These are phyloP conservation scores for Coelastrella sp. DNA, from an alignment of 139 green algal genomes.

Conservation along the genomic window DNA sequence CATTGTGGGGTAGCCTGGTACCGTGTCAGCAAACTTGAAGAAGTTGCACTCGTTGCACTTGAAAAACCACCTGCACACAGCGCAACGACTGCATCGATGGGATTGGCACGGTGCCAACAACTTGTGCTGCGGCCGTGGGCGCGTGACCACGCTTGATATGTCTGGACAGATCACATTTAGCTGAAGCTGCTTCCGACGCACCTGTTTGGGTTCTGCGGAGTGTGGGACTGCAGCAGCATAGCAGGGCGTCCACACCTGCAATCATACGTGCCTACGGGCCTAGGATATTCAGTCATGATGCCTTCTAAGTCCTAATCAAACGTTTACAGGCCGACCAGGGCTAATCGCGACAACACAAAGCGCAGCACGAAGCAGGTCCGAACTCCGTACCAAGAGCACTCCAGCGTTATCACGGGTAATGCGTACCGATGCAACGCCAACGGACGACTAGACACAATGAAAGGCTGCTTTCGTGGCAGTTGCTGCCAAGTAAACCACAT, in stretches of 20 bases:
- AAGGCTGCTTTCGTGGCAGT: too few relatives aligned
- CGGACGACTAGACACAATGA: too few relatives aligned
- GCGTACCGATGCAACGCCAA: too few relatives aligned
- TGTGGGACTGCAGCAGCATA: background rate
- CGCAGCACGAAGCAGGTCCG: background rate
- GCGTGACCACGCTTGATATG: background rate
- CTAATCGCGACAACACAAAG: background rate
- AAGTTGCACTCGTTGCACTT: slow-evolving; percentile 7
- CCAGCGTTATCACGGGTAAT: too few relatives aligned
- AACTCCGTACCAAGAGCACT: too few relatives aligned
- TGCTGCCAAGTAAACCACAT: too few relatives aligned
- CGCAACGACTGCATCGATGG: background rate
- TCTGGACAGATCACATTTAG: background rate
- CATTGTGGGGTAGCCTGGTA: slow-evolving; percentile 8
- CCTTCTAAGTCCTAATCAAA: background rate
- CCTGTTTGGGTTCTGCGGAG: slow-evolving; percentile 6
- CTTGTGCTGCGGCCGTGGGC: background rate
- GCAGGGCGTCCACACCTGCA: background rate
- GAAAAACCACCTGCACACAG: slow-evolving; percentile 28
- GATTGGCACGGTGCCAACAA: too few relatives aligned
- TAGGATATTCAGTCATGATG: background rate
- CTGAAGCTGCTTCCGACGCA: background rate
- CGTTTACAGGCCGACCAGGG: background rate
- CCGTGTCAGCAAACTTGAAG: slow-evolving; percentile 9
- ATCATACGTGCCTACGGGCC: background rate